phyloP scores from a whole-genome alignment of 2,329 filamentous ascomycete genomes.

The Fusarium penzigii region DNA sequence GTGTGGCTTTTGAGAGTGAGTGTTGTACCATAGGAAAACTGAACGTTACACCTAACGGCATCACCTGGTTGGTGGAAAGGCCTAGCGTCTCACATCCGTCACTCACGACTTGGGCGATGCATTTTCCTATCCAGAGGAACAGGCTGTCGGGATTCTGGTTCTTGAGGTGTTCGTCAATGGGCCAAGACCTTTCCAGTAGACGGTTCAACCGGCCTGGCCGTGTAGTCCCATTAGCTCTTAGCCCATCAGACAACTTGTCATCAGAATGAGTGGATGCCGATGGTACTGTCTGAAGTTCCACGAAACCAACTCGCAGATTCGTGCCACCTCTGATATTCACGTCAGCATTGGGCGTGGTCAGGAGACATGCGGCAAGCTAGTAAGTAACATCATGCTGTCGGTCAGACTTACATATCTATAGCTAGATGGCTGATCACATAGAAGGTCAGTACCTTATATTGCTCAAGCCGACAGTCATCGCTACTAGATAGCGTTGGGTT shows the following conservation, averaged over 20 bases:
- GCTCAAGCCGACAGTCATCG: not conserved
- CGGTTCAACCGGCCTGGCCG: constrained; percentile 48
- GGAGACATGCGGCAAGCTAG: not conserved
- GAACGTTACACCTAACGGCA: constrained; percentile 70
- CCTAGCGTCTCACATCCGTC: constrained; percentile 51
- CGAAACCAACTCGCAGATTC: constrained; percentile 68
- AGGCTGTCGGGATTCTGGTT: constrained; percentile 72
- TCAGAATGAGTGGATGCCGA: constrained; percentile 8
- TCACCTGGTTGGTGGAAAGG: constrained; percentile 44
- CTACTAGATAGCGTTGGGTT: not conserved
- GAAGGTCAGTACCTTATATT: constrained; percentile 12
- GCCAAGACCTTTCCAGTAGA: constrained; percentile 70
- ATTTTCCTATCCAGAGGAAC: constrained; percentile 79
- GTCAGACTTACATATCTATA: constrained; percentile 62
- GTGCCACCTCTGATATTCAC: constrained; percentile 63
- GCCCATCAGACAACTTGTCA: constrained; percentile 9
- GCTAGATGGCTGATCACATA: constrained; percentile 52
- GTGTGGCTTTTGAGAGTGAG: constrained; percentile 60
- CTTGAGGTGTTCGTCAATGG: constrained; percentile 72
- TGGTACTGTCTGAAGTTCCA: constrained; percentile 55
- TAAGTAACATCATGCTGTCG: not conserved
- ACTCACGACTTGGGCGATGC: constrained; percentile 71
- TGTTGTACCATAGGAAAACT: constrained; percentile 70
- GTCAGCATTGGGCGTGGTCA: not conserved
- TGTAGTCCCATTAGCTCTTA: constrained; percentile 15